Conservation (phyloP, 2,329 filamentous ascomycete species). For the Berkeleyomyces rouxiae region DNA sequence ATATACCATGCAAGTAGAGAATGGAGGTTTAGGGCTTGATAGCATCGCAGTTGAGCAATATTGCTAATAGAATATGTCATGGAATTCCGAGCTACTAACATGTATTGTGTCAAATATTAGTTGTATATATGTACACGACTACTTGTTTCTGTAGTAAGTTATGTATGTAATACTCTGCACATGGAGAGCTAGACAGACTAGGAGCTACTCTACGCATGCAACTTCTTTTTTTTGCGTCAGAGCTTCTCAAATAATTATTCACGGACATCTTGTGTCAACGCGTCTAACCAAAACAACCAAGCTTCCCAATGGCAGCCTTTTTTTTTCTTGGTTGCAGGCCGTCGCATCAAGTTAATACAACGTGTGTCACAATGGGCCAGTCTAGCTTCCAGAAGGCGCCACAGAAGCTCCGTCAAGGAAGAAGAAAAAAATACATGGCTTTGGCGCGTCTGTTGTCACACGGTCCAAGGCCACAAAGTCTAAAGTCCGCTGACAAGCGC, state of each 20-base stretch:
- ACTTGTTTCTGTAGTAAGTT: too few relatives aligned
- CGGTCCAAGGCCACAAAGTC: background rate
- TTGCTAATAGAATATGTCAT: background rate
- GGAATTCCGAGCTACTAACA: too few relatives aligned
- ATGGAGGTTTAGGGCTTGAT: background rate
- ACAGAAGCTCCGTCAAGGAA: background rate
- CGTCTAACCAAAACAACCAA: background rate
- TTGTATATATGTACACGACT: too few relatives aligned
- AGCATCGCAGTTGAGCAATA: background rate
- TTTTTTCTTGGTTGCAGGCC: background rate
- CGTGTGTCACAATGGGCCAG: background rate
- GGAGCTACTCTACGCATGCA: too few relatives aligned
- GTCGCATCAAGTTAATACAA: background rate
- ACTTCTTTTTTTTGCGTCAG: too few relatives aligned
- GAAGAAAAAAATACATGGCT: background rate
- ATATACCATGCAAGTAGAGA: background rate
- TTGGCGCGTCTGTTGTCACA: background rate
- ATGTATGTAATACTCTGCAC: too few relatives aligned
- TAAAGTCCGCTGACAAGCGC: background rate
- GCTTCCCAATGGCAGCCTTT: background rate
- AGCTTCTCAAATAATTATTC: too few relatives aligned
- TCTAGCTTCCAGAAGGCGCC: background rate
- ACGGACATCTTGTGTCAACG: background rate
- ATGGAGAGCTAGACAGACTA: too few relatives aligned
- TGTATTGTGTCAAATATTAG: too few relatives aligned